Conservation (phyloP, 2,329 filamentous ascomycete species). For the Aspergillus aculeatus region DNA sequence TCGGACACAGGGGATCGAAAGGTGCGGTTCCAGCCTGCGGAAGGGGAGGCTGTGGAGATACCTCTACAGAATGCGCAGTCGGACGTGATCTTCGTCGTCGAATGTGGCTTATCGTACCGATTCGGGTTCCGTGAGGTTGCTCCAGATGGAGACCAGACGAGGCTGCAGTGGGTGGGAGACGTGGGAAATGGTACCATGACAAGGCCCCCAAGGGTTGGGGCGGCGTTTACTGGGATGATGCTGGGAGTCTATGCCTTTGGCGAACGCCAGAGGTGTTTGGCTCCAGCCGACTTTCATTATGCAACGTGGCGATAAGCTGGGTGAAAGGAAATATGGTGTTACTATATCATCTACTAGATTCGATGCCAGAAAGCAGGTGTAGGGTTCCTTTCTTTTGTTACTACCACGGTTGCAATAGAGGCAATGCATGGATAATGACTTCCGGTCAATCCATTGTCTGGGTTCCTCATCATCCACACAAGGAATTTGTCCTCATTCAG, state of each 20-base stretch:
- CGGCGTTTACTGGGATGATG: slow-evolving; percentile 48
- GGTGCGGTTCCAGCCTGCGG: slow-evolving; percentile 27
- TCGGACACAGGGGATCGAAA: slow-evolving; percentile 18
- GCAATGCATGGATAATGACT: too few relatives aligned
- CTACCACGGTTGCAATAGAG: too few relatives aligned
- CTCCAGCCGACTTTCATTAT: slow-evolving; percentile 45
- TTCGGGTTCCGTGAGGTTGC: slow-evolving; percentile 28
- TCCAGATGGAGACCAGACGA: background rate
- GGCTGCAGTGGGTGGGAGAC: slow-evolving; percentile 26
- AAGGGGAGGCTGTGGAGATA: slow-evolving; percentile 18
- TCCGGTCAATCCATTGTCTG: too few relatives aligned
- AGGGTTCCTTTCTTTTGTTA: too few relatives aligned
- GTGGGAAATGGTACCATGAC: slow-evolving; percentile 37
- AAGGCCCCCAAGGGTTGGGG: slow-evolving; percentile 36
- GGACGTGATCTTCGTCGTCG: slow-evolving; percentile 28
- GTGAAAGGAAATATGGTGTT: too few relatives aligned
- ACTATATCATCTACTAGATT: too few relatives aligned
- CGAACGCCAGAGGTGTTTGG: slow-evolving; percentile 40
- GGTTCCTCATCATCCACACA: too few relatives aligned
- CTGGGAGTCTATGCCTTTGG: slow-evolving; percentile 49
- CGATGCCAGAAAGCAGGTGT: too few relatives aligned
- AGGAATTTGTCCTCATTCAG: too few relatives aligned
- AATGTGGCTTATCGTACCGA: slow-evolving; percentile 32
- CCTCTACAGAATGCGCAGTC: slow-evolving; percentile 8
- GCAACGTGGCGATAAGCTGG: slow-evolving; percentile 17